Conservation (phyloP, 1,284 basidiomycete genomes). For the Ceratobasidium sp. region DNA sequence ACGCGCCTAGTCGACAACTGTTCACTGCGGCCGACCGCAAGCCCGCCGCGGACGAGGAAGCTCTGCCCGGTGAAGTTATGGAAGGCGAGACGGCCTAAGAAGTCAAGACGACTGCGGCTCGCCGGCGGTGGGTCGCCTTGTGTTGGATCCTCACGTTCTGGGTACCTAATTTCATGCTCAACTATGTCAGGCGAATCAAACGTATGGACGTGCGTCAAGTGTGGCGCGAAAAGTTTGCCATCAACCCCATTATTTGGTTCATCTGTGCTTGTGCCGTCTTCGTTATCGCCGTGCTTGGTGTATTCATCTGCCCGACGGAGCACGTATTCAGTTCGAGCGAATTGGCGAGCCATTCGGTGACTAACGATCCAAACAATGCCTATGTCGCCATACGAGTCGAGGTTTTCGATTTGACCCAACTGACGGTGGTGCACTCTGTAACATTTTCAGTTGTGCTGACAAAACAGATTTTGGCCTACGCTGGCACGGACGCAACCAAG, state of each 20-base stretch:
- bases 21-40: conserved; percentile 82
- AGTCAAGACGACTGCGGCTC: conserved; percentile 78
- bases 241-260: conserved; percentile 97
- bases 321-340: conserved; percentile 87
- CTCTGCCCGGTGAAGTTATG: conserved; percentile 77
- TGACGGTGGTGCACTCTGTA: conserved; percentile 68
- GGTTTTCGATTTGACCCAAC: conserved; percentile 79
- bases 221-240: conserved; percentile 96
- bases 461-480: conserved; percentile 83
- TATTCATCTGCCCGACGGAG: conserved; percentile 92
- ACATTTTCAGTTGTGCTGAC: conserved; percentile 77
- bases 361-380: conserved; percentile 73
- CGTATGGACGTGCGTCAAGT: conserved; percentile 93
- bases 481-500: conserved; percentile 75
- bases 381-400: conserved; percentile 90
- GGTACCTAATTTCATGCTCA: conserved; percentile 78
- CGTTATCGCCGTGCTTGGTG: conserved; percentile 88
- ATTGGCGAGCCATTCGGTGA: conserved; percentile 72
- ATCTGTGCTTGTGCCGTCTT: conserved; percentile 88
- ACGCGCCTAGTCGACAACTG: conserved; percentile 94
- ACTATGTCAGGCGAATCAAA: conserved; percentile 87
- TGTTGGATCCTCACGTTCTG: conserved; percentile 94
- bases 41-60: conserved; percentile 79
- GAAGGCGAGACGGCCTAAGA: conserved; percentile 89
- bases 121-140: conserved; percentile 86